Evolutionary conservation across 352 stramenopile genomes (phyloP).

Genomic region (Phytophthora litchii): DNA sequence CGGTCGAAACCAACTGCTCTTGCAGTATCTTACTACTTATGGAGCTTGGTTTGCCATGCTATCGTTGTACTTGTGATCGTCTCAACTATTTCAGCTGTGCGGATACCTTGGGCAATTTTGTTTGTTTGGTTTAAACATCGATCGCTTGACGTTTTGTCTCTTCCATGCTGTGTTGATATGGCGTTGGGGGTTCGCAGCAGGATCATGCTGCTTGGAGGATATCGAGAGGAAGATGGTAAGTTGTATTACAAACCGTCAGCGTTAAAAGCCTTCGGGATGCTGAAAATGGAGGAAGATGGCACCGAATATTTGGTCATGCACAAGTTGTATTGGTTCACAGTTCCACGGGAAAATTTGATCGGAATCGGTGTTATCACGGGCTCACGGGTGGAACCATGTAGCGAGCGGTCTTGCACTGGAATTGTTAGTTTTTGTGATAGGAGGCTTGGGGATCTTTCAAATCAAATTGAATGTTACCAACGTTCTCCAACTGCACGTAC

Average conservation of each 20-base stretch:
- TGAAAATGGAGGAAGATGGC: constrained; percentile 25
- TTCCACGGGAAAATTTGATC: constrained; percentile 16
- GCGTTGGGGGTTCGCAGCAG: constrained; percentile 17
- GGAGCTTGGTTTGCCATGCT: constrained; percentile 23
- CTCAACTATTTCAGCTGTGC: constrained; percentile 9
- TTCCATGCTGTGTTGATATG: constrained; percentile 21
- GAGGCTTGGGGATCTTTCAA: constrained; percentile 6
- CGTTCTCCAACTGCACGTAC: background rate
- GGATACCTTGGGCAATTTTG: constrained; percentile 1
- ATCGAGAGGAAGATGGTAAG: constrained; percentile 13
- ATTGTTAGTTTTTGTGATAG: constrained; percentile 19
- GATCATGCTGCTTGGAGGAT: constrained; percentile 18
- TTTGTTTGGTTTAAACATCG: constrained; percentile 21
- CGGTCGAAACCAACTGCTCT: constrained; percentile 12
- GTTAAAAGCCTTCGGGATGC: constrained; percentile 17
- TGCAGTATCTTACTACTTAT: constrained; percentile 24
- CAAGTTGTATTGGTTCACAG: constrained; percentile 21
- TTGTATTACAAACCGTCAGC: constrained; percentile 16
- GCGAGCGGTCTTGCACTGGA: constrained; percentile 12
- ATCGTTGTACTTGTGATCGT: constrained; percentile 23
- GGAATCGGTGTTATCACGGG: constrained; percentile 12
- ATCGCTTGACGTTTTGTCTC: constrained; percentile 15
- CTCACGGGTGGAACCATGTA: constrained; percentile 13
- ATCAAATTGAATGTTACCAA: background rate
- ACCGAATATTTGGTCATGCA: constrained; percentile 15